Base-by-base conservation (phyloP, 169 alveolate genomes). In the Eimeria necatrix region DNA sequence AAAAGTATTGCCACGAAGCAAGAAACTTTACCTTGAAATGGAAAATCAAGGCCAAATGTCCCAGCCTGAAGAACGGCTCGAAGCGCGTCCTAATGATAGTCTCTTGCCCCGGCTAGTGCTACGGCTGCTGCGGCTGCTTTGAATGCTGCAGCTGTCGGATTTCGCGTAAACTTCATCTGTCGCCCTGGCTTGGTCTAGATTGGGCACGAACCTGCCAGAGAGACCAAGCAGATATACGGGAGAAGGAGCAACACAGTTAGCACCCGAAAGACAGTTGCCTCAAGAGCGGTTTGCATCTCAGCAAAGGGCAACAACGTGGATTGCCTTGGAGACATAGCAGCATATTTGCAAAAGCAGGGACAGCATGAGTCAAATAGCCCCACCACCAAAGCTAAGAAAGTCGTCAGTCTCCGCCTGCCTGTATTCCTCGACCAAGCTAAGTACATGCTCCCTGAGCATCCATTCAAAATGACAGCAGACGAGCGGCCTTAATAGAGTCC, bases 381-480 rank as follows among this genome's bases (percentile, higher is more conserved):
- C 91, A 80, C 97, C 95, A 3, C 96, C 95, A 81, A 96, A 97
- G 59, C 97, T 96, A 24, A 98, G 97, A 95, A 99, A 99, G 94
- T 99, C 99, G 93, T 98, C 99, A 74, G 98, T 97, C 96, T 99
- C 99, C 14, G 99, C 99, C 12, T 99, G 98, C 83, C 98, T 97
- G 97, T 99, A 99, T 96, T 99, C 99, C 59, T 99, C 99, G 18
- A 98, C 99, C 52, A 99, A 97, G 71, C 97, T 96, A 89, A 97
- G 97, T 61, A 98, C 98, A 49, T 98, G 98, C 80, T 99, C 99
- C 89, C 98, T 98, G 56, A 26, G 53, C 89, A 52, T 12, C 22
- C 89, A 80, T n/a, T 1, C 22, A 32, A 20, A 59, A 3, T 20
- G 20, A 3, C 70, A 59, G 70, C 70, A 59, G 89, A 51, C 10